A percentile compares a stretch with the other conserved stretches of the same genome.
Conservation (phyloP, 148 eudicot genomes). For the Chenopodium album region DNA sequence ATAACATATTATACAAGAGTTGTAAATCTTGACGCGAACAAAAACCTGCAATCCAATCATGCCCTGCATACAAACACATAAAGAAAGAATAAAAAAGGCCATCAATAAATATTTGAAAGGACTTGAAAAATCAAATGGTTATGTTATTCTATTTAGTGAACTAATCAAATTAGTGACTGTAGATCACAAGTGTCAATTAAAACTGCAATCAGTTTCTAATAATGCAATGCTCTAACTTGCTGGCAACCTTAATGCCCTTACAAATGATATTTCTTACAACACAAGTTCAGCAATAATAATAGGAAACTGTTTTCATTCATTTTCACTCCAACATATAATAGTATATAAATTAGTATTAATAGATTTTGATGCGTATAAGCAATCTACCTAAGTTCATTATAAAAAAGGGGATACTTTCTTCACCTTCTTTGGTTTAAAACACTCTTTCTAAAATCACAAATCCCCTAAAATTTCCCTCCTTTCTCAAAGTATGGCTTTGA, state of each 20-base stretch:
- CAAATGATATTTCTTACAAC: conserved; percentile 18
- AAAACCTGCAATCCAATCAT: not conserved
- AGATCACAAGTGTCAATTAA: conserved; percentile 17
- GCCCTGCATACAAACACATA: not conserved
- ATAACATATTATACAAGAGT: not conserved
- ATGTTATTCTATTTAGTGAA: not conserved
- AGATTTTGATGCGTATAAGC: conserved; percentile 25
- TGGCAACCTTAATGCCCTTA: conserved; percentile 12
- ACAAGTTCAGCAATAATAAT: conserved; percentile 15
- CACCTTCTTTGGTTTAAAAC: conserved; percentile 1
- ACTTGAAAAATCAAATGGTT: not conserved
- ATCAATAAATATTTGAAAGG: not conserved
- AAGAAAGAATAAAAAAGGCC: not conserved
- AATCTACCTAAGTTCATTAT: conserved; percentile 17
- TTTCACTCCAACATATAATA: not conserved
- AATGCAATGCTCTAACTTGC: conserved; percentile 8
- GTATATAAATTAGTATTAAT: conserved; percentile 5
- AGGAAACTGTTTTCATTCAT: conserved; percentile 1
- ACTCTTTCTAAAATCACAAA: not conserved
- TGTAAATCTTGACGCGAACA: not conserved
- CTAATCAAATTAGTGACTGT: conserved; percentile 1
- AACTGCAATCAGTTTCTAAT: conserved; percentile 10
- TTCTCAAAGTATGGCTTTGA: conserved; percentile 21
- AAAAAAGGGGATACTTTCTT: conserved; percentile 3
- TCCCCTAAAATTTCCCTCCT: not conserved